These are phyloP conservation scores for Lactifluus hygrophoroides DNA, from an alignment of 768 basidiomycete species.

Conservation along the genomic window DNA sequence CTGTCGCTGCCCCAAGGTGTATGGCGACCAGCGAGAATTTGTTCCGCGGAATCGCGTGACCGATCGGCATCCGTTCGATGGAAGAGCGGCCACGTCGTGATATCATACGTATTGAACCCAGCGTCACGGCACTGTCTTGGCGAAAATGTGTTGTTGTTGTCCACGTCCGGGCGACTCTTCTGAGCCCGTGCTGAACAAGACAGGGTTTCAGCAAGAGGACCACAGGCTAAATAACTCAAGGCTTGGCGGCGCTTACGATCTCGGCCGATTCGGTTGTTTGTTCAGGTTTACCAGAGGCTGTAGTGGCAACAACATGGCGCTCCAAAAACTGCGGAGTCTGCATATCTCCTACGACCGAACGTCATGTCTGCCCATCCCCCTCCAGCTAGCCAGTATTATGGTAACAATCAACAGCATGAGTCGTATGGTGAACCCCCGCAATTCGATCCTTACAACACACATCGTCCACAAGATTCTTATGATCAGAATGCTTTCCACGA, in stretches of 20 bases:
- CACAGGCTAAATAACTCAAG: too few species aligned
- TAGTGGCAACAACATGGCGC: background rate
- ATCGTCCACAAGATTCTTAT: slow-evolving; percentile 43
- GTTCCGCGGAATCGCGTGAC: too few species aligned
- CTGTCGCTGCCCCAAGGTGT: too few species aligned
- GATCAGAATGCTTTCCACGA: slow-evolving; percentile 36
- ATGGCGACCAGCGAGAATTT: too few species aligned
- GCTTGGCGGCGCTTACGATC: background rate
- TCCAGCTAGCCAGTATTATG: background rate
- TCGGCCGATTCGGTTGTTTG: background rate
- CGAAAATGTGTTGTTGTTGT: too few species aligned
- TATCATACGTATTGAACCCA: too few species aligned
- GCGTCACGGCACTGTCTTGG: too few species aligned
- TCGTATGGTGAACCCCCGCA: slow-evolving; percentile 23
- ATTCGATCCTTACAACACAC: slow-evolving; percentile 38
- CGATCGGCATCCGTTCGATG: too few species aligned
- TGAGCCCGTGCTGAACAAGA: too few species aligned
- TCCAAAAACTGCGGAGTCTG: background rate
- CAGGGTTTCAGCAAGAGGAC: too few species aligned
- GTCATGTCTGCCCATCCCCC: background rate
- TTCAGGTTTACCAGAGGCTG: slow-evolving; percentile 6
- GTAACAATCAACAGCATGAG: slow-evolving; percentile 2
- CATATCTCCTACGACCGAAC: background rate
- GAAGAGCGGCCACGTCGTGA: too few species aligned
- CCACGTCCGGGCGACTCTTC: too few species aligned